Percentiles rank a stretch among this genome's conserved stretches.
Evolutionary conservation across 176 grass and related monocot species (phyloP).

Genomic region (Dactylis glomerata): DNA sequence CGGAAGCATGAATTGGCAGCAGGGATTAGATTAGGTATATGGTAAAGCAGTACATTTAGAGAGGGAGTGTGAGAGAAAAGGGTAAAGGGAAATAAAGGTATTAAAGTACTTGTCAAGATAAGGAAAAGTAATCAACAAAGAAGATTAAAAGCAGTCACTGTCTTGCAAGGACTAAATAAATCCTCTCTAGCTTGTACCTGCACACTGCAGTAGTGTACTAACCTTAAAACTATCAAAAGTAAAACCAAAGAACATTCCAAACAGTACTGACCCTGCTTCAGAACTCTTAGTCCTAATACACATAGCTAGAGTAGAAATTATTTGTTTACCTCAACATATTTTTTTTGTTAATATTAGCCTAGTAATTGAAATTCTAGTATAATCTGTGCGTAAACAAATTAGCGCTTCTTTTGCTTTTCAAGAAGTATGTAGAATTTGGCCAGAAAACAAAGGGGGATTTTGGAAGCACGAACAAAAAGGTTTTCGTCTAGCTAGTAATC

Average conservation of each 20-base stretch:
- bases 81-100: slow-evolving; percentile 21
- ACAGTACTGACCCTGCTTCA: background rate
- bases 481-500: slow-evolving; percentile 28
- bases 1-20: slow-evolving; percentile 1
- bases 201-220: slow-evolving; percentile 22
- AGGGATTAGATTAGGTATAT: slow-evolving; percentile 26
- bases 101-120: slow-evolving; percentile 29
- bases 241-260: slow-evolving; percentile 23
- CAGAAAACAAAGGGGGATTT: slow-evolving; percentile 40
- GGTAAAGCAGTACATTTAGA: slow-evolving; percentile 29
- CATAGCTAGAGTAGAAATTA: background rate
- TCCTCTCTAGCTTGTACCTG: background rate
- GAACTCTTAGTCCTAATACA: background rate
- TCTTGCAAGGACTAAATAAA: slow-evolving; percentile 36
- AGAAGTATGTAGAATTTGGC: slow-evolving; percentile 26
- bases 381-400: background rate
- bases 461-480: slow-evolving; percentile 40
- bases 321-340: background rate
- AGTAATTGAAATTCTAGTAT: background rate
- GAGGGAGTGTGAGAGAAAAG: background rate
- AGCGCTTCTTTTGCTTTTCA: slow-evolving; percentile 16
- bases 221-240: slow-evolving; percentile 54
- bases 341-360: background rate
- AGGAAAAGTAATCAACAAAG: slow-evolving; percentile 26
- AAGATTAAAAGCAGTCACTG: slow-evolving; percentile 34